Evolutionary conservation across 345 rosid species (phyloP).

Genomic region (Mallotus nudiflorus): DNA sequence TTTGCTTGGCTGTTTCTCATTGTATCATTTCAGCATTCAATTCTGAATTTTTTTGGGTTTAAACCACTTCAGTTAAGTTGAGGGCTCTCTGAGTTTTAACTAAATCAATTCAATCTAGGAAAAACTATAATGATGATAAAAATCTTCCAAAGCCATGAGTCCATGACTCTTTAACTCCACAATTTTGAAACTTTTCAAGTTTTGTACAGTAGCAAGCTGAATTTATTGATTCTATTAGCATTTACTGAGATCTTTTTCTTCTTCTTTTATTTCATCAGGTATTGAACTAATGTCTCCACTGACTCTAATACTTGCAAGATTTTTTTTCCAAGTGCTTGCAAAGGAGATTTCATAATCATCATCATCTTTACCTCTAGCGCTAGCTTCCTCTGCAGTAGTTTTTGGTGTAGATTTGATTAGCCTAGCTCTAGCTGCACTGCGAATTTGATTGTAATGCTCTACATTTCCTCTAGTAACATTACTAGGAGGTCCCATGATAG

Average conservation of each 20-base stretch:
- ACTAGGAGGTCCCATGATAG: background rate
- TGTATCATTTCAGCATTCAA: too few relatives aligned
- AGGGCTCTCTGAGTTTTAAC: too few relatives aligned
- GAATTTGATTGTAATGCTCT: background rate
- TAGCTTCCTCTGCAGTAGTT: slow-evolving; percentile 15
- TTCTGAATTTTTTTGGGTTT: too few relatives aligned
- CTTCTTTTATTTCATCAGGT: background rate
- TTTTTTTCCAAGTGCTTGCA: slow-evolving; percentile 33
- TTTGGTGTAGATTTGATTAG: background rate
- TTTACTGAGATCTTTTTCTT: background rate
- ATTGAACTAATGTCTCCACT: background rate
- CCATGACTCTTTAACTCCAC: too few relatives aligned
- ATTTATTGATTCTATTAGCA: background rate
- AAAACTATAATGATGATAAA: too few relatives aligned
- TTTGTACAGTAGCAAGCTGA: too few relatives aligned
- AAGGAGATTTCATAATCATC: slow-evolving; percentile 31
- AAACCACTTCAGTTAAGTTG: too few relatives aligned
- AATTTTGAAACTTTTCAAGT: too few relatives aligned
- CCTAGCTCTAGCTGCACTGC: background rate
- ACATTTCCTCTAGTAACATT: background rate
- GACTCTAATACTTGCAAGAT: slow-evolving; percentile 8
- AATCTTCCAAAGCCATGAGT: too few relatives aligned
- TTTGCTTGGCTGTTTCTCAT: too few relatives aligned
- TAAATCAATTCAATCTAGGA: too few relatives aligned
- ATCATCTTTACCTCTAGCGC: background rate